Evolutionary conservation across 371 early-diverging fungal species (phyloP), one percentile per base, ranked within the genome.

Genomic region (Smittium culicis): DNA sequence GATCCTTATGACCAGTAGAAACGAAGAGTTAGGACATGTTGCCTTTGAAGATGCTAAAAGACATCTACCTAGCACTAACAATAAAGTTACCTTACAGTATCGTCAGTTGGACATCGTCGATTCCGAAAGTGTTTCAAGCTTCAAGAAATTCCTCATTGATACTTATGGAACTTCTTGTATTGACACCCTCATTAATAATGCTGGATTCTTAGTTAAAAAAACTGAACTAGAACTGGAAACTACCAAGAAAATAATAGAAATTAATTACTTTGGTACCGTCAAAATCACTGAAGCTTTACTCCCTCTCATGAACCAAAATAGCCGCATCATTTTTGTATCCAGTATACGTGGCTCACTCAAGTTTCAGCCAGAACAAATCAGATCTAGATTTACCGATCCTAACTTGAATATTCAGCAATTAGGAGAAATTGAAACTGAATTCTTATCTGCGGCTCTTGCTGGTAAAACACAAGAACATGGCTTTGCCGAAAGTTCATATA

Each of bases 101-200:
- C 69, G 76, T 73, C 74, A 76, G 67, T 68, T 75, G 55, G 75
- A 75, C 33, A 72, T 75, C 1, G 29, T 62, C 0, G 71, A 73
- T 32, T 30, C 31, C 0, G 59, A 56, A 14, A 76, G 73, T 59
- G 70, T 76, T 33, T 61, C 35, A 1, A 30, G 62, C 24, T 75
- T 75, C 33, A 62, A 72, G 45, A 73, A 67, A n/a, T n/a, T n/a
- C 28, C 71, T 73, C 55, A 34, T 76, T 60, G 68, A 66, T 2
- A 61, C 71, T 68, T 72, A 73, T 57, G 76, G 76, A 27, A 58
- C 56, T 55, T 69, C 59, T 54, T 68, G 77, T 68, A 66, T 77
- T 27, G 76, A 76, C 45, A 61, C 76, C 1, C 61, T 76, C 34
- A 35, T 76, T 2, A 75, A 76, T 64, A 76, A 76, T 54, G 76